phyloP scores from a whole-genome alignment of 257 asterid species.

The Buddleja alternifolia region DNA sequence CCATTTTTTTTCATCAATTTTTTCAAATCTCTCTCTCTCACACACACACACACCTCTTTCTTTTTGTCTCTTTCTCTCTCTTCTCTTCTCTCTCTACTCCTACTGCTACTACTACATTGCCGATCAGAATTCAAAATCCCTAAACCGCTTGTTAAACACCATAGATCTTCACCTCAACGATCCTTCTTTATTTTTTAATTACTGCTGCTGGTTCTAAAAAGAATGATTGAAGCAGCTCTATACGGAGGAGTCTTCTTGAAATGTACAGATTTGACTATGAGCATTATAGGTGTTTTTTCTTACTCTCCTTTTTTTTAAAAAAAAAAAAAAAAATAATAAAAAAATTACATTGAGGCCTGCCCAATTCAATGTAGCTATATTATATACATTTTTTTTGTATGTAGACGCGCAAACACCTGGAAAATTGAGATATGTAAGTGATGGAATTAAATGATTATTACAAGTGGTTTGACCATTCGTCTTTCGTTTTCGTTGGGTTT shows the following conservation, averaged over 20 bases:
- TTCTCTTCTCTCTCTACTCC: slow-evolving; percentile 10
- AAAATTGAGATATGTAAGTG: background rate
- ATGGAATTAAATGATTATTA: slow-evolving; percentile 26
- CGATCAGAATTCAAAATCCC: slow-evolving; percentile 44
- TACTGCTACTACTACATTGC: slow-evolving; percentile 22
- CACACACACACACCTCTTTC: slow-evolving; percentile 14
- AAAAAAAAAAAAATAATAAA: no score
- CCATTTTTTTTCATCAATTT: background rate
- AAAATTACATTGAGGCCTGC: slow-evolving; percentile 19
- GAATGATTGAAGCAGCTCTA: slow-evolving; percentile 29
- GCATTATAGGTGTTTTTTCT: slow-evolving; percentile 46
- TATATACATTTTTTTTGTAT: background rate
- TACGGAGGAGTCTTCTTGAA: slow-evolving; percentile 16
- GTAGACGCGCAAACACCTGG: slow-evolving; percentile 17
- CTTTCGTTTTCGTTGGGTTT: slow-evolving; percentile 25
- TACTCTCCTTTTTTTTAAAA: background rate
- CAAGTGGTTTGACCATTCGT: slow-evolving; percentile 33
- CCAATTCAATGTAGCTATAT: slow-evolving; percentile 28
- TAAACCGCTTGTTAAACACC: slow-evolving; percentile 27
- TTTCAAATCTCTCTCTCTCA: slow-evolving; percentile 19
- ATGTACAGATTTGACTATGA: slow-evolving; percentile 29
- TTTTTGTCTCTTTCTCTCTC: slow-evolving; percentile 27
- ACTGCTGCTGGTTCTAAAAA: slow-evolving; percentile 17
- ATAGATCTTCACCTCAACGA: slow-evolving; percentile 37
- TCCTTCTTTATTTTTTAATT: background rate